A percentile compares a stretch with the other conserved stretches of the same genome.
phyloP scores from a whole-genome alignment of 2,329 filamentous ascomycete species.

The Cordyceps militaris region DNA sequence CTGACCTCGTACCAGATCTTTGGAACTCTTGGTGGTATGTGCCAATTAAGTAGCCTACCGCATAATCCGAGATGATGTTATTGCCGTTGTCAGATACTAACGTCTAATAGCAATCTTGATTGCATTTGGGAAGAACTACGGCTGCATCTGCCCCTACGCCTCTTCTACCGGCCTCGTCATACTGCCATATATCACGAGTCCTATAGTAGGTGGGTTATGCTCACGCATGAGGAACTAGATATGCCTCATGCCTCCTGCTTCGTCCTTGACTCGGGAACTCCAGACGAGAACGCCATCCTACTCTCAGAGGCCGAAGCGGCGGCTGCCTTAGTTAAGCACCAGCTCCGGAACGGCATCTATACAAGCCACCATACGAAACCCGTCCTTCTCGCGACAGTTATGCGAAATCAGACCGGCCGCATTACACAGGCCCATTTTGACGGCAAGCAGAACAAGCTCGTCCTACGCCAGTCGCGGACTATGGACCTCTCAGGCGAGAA shows the following conservation, averaged over 20 bases:
- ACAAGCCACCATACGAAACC: slow-evolving; percentile 4
- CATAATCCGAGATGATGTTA: too few species aligned
- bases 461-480: slow-evolving; percentile 1
- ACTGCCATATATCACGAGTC: not conserved
- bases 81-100: too few species aligned
- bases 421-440: slow-evolving; percentile 2
- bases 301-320: not conserved
- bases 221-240: not conserved
- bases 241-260: slow-evolving; percentile 2
- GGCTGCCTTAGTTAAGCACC: not conserved
- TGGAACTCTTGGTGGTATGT: not conserved
- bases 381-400: not conserved
- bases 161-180: not conserved
- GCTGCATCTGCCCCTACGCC: not conserved
- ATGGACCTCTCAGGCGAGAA: not conserved
- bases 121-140: not conserved
- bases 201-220: not conserved
- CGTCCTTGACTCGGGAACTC: not conserved
- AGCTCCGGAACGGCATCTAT: not conserved
- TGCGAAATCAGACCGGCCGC: not conserved
- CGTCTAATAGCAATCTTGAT: not conserved
- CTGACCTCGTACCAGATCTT: not conserved
- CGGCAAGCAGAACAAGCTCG: slow-evolving; percentile 1
- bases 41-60: not conserved
- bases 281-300: not conserved